These are phyloP conservation scores for Xylariaceae sp. DNA, from an alignment of 2,329 filamentous ascomycete species.

Conservation along the genomic window DNA sequence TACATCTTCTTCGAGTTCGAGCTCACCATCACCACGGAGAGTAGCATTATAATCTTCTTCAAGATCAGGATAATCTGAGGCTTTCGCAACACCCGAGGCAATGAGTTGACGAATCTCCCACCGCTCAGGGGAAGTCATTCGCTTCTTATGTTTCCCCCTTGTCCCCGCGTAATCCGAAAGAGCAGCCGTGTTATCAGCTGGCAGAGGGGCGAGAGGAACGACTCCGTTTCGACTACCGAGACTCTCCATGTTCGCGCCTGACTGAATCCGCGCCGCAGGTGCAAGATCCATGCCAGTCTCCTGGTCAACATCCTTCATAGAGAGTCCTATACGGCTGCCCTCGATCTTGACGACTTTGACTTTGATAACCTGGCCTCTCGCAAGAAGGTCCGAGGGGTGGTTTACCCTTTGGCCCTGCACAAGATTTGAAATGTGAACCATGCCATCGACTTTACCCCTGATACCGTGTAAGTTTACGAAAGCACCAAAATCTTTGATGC, in stretches of 20 bases:
- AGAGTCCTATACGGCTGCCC: conserved; percentile 80
- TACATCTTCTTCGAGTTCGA: conserved; percentile 94
- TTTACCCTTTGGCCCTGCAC: conserved; percentile 85
- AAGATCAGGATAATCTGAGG: conserved; percentile 91
- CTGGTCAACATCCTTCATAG: conserved; percentile 98
- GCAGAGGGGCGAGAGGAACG: conserved; percentile 48
- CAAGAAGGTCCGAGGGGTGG: conserved; percentile 87
- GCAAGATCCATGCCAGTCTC: conserved; percentile 82
- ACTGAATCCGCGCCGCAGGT: conserved; percentile 78
- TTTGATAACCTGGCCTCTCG: conserved; percentile 82
- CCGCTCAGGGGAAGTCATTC: conserved; percentile 93
- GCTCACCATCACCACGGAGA: conserved; percentile 81
- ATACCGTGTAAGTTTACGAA: conserved; percentile 94
- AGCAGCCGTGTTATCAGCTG: conserved; percentile 60
- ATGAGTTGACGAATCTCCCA: conserved; percentile 99
- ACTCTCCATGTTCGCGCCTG: conserved; percentile 88
- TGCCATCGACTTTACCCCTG: conserved; percentile 84
- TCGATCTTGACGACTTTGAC: conserved; percentile 93
- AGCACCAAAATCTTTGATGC: conserved; percentile 92
- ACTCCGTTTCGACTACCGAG: conserved; percentile 71
- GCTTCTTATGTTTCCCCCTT: conserved; percentile 75
- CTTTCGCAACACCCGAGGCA: conserved; percentile 90
- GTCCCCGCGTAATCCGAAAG: conserved; percentile 66
- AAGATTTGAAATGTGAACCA: conserved; percentile 93
- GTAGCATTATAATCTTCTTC: conserved; percentile 94